These are phyloP conservation scores for Thielaviopsis musarum DNA, from an alignment of 2,329 filamentous ascomycete species.

Conservation along the genomic window DNA sequence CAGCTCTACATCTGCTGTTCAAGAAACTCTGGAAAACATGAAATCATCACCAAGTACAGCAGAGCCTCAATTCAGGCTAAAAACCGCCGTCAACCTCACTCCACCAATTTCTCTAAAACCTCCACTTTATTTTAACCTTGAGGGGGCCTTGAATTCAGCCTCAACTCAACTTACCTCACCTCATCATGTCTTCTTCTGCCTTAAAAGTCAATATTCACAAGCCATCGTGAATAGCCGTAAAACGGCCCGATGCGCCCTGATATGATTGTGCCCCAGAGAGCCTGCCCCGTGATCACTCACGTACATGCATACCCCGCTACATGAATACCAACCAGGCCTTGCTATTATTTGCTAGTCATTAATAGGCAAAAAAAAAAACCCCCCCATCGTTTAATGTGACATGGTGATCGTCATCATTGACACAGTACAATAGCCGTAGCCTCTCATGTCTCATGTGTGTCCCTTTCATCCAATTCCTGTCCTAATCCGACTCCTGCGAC, in stretches of 20 bases:
- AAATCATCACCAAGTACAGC: background rate
- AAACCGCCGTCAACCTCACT: background rate
- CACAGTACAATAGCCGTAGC: too few species aligned
- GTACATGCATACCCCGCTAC: background rate
- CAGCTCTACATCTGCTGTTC: background rate
- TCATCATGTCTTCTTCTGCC: background rate
- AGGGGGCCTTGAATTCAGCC: background rate
- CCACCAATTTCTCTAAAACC: background rate
- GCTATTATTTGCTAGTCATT: too few species aligned
- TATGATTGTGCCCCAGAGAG: background rate
- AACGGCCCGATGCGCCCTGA: background rate
- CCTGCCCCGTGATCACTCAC: background rate
- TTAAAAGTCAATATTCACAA: background rate
- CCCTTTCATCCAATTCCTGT: background rate
- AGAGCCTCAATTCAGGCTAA: background rate
- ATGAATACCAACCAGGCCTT: too few species aligned
- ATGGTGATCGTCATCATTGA: too few species aligned
- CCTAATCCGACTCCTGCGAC: background rate
- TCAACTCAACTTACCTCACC: background rate
- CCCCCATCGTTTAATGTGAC: too few species aligned
- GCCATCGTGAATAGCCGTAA: background rate
- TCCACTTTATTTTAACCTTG: too few species aligned
- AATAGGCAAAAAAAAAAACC: too few species aligned
- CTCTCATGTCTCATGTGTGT: background rate
- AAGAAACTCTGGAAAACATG: background rate